Conservation (phyloP, 2,329 filamentous ascomycete genomes). For the Ophiostoma quercus region DNA sequence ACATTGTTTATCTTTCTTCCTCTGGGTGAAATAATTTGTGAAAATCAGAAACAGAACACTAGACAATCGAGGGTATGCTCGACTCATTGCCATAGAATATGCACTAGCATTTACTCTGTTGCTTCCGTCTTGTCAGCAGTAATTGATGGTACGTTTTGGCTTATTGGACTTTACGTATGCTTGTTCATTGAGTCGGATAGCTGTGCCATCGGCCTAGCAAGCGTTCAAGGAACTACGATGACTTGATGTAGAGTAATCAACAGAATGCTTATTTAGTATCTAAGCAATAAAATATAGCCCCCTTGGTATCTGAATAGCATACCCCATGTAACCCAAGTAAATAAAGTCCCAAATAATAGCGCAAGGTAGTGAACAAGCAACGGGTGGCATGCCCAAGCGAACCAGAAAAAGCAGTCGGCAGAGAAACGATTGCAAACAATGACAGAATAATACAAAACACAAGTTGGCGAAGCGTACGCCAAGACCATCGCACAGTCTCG, state of each 20-base stretch:
- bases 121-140: too few relatives aligned
- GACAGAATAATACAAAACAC: background rate
- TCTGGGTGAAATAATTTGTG: background rate
- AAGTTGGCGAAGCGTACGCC: background rate
- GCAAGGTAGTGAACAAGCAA: background rate
- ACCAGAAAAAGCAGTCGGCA: background rate
- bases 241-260: background rate
- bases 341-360: background rate
- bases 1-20: background rate
- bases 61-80: background rate
- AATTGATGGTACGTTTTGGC: too few relatives aligned
- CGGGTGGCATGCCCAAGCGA: background rate
- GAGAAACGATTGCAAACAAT: background rate
- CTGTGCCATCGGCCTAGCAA: background rate
- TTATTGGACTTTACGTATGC: background rate
- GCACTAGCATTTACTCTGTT: background rate
- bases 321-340: slow-evolving; percentile 7
- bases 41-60: background rate
- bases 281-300: background rate
- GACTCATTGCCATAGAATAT: background rate
- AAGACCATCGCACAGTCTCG: background rate
- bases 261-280: background rate
- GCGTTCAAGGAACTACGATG: background rate
- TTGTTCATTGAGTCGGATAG: background rate
- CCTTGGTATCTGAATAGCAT: slow-evolving; percentile 6